phyloP scores from a whole-genome alignment of 441 rosid genomes.

The Populus hybrid region DNA sequence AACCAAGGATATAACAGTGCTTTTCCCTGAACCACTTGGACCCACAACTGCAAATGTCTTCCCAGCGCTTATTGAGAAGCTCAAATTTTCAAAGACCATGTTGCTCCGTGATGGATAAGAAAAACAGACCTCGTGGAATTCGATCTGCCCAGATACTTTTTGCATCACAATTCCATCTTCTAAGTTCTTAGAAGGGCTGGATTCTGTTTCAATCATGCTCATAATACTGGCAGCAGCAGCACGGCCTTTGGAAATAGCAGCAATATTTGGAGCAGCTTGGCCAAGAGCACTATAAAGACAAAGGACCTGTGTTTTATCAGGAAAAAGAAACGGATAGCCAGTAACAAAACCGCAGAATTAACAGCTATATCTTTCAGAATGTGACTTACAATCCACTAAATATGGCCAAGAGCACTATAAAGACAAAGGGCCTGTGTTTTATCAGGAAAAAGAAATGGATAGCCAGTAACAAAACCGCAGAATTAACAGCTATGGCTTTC shows the following conservation, averaged over 20 bases:
- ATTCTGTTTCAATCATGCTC: conserved; percentile 42
- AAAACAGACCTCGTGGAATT: conserved; percentile 53
- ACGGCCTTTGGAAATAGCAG: conserved; percentile 72
- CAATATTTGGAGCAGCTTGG: conserved; percentile 78
- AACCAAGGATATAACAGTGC: conserved; percentile 77
- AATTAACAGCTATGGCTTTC: background rate
- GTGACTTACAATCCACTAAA: conserved; percentile 81
- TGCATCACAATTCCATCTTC: conserved; percentile 36
- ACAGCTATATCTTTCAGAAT: background rate
- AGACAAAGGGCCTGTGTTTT: conserved; percentile 14
- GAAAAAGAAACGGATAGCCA: conserved; percentile 1
- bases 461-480: conserved; percentile 4
- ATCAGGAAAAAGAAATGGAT: conserved; percentile 9
- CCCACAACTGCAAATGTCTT: conserved; percentile 72
- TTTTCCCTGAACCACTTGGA: conserved; percentile 91
- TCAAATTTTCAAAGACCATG: conserved; percentile 57
- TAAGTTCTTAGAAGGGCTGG: conserved; percentile 22
- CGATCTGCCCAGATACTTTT: conserved; percentile 52
- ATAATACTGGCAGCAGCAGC: conserved; percentile 69
- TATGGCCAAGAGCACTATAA: conserved; percentile 74
- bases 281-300: conserved; percentile 59
- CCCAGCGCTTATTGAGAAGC: conserved; percentile 55
- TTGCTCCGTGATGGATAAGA: conserved; percentile 65
- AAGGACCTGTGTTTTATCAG: conserved; percentile 14
- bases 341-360: conserved; percentile 3